Percentiles rank a stretch among this genome's conserved stretches.
Evolutionary conservation across 176 grass and related monocot species (phyloP).

Genomic region (Zea luxurians): DNA sequence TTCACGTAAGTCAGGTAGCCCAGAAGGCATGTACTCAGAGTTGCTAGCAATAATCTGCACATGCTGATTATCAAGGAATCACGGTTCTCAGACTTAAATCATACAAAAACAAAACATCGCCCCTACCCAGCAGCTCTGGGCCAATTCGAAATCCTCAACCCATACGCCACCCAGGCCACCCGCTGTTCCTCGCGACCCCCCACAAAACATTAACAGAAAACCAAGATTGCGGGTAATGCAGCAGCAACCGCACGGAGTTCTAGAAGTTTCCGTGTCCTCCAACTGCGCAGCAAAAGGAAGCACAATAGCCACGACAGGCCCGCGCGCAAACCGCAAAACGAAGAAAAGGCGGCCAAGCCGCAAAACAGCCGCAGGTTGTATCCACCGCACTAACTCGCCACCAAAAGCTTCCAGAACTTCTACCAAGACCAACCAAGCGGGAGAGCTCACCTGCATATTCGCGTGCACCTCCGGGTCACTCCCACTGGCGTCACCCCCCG

Average conservation of each 20-base stretch:
- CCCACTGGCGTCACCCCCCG: constrained; percentile 5
- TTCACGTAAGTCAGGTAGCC: background rate
- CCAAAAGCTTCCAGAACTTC: constrained; percentile 13
- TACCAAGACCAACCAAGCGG: background rate
- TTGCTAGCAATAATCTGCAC: constrained; percentile 5
- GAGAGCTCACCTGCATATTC: constrained; percentile 41
- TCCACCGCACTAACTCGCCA: background rate
- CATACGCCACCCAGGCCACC: background rate
- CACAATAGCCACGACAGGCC: background rate
- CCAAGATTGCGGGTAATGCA: constrained; percentile 1
- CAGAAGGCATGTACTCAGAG: constrained; percentile 16
- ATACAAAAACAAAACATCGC: background rate
- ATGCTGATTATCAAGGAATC: constrained; percentile 16
- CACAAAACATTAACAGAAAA: background rate
- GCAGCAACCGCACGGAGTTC: background rate
- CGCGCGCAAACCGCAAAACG: constrained; percentile 10
- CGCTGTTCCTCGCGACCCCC: background rate
- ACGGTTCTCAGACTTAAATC: background rate
- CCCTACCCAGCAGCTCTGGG: background rate
- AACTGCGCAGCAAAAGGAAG: constrained; percentile 1
- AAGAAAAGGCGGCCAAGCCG: background rate
- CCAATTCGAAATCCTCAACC: constrained; percentile 8
- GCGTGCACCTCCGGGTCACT: background rate
- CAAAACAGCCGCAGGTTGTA: background rate
- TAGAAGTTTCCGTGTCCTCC: constrained; percentile 10